Percentiles rank a stretch among this genome's conserved stretches.
Evolutionary conservation across 2,329 filamentous ascomycete genomes (phyloP).

Genomic region (Botryosphaeria dothidea): DNA sequence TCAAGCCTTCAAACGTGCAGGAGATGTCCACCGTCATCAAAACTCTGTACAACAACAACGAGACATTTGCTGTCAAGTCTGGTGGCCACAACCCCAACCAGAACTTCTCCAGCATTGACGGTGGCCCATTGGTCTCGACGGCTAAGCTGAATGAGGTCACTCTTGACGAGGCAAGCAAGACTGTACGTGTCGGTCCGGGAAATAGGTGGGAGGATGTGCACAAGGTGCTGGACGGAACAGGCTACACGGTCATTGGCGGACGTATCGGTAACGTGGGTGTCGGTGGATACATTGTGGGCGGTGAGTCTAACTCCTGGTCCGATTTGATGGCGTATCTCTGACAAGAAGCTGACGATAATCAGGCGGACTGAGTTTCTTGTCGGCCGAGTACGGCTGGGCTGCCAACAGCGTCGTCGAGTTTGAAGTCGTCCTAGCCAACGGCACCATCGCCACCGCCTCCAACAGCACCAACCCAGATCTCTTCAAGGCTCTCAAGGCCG

Average conservation of each 20-base stretch:
- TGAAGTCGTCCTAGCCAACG: constrained; percentile 51
- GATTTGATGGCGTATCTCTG: too few species aligned
- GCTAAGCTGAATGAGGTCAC: constrained; percentile 37
- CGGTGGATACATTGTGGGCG: constrained; percentile 49
- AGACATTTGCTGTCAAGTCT: constrained; percentile 56
- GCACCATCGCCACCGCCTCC: constrained; percentile 45
- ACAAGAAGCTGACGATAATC: neutral
- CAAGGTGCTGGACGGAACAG: constrained; percentile 37
- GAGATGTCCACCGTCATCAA: constrained; percentile 58
- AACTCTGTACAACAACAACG: constrained; percentile 43
- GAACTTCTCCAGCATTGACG: constrained; percentile 48
- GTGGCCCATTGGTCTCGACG: constrained; percentile 47
- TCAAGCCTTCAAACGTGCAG: constrained; percentile 31
- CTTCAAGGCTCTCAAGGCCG: constrained; percentile 44
- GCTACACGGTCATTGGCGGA: constrained; percentile 47
- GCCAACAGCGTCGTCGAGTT: constrained; percentile 50
- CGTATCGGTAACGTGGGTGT: constrained; percentile 52
- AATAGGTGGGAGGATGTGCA: constrained; percentile 38
- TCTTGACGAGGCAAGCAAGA: constrained; percentile 27
- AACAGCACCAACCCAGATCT: constrained; percentile 41
- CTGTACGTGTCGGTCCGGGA: constrained; percentile 34
- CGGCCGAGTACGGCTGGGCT: constrained; percentile 47
- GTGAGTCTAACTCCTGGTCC: constrained; percentile 35
- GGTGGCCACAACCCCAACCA: constrained; percentile 52
- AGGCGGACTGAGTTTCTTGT: constrained; percentile 42